Evolutionary conservation across 2,329 filamentous ascomycete species (phyloP), one percentile per base, ranked within the genome.

Genomic region (Colletotrichum sp.): DNA sequence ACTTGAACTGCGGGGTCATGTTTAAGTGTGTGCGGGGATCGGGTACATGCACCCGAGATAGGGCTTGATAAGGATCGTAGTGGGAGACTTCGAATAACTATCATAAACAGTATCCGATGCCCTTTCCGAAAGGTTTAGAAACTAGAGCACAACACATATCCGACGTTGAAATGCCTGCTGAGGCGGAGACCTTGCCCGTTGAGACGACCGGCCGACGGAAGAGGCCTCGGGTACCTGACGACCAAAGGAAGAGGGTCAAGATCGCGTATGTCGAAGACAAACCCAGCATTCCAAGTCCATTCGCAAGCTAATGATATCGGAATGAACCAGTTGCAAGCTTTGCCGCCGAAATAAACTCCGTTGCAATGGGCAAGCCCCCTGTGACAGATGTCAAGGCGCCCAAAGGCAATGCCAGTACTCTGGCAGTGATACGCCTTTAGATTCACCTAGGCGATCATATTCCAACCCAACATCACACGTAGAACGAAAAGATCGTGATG

Each of bases 111-210:
- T 43, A 43, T 4, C 39, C 39, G 9, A 43, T 43, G 39, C 5
- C 2, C 39, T 43, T 43, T n/a, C 39, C 39, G 39, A 43, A 43
- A 43, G 39, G 18, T 6, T 1, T 18, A 10, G 39, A 43, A 43
- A 43, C 39, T 43, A 43, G 18, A 2, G 18, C 18, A n/a, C 18
- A n/a, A n/a, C 2, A n/a, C 39, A n/a, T 6, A n/a, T 43, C 39
- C 18, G 39, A 43, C 9, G 1, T 43, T 43, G 39, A 43, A 5
- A 43, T 43, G 39, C 39, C 18, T n/a, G 5, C 18, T 10, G 9
- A 43, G 18, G 0, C 18, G 8, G 18, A 43, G 39, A n/a, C 39
- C 16, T 0, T n/a, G 18, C 39, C 1, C 0, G 0, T n/a, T 43
- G 39, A 43, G 39, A n/a, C 18, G 18, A 43, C 3, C 18, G 18